Conservation (phyloP, 495 filamentous ascomycete species). For the Neurospora tetraspora region DNA sequence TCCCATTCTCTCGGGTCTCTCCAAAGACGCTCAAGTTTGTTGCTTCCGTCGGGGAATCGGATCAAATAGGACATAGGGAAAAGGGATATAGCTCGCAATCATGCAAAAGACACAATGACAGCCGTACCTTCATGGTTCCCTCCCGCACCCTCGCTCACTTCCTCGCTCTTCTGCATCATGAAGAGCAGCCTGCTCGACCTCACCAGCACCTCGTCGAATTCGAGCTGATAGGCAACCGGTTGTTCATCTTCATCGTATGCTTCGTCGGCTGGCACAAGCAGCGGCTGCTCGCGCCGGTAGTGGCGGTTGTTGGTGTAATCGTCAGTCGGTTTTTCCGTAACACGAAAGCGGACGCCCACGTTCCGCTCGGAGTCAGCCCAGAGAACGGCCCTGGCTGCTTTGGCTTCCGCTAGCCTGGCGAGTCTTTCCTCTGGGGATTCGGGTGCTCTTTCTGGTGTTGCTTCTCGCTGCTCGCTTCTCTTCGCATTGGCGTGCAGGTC, state of each 20-base stretch:
- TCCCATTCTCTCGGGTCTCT: not conserved
- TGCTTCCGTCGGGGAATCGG: not conserved
- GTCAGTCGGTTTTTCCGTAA: conserved; percentile 18
- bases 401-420: not conserved
- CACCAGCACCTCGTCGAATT: conserved; percentile 54
- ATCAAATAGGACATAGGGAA: not conserved
- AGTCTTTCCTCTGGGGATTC: not conserved
- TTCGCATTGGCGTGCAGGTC: not conserved
- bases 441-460: not conserved
- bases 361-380: conserved; percentile 48
- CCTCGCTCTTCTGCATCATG: conserved; percentile 44
- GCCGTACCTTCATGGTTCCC: conserved; percentile 4
- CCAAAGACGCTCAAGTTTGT: not conserved
- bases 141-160: conserved; percentile 26
- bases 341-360: conserved; percentile 49
- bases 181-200: conserved; percentile 49
- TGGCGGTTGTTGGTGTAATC: not conserved
- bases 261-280: conserved; percentile 45
- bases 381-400: conserved; percentile 25
- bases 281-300: conserved; percentile 20
- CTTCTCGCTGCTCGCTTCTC: not conserved
- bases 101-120: not conserved
- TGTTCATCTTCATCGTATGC: conserved; percentile 20
- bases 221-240: conserved; percentile 48
- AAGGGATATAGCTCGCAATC: not conserved